These are phyloP conservation scores for Spinacia oleracea DNA, from an alignment of 179 eudicot species.

Conservation along the genomic window DNA sequence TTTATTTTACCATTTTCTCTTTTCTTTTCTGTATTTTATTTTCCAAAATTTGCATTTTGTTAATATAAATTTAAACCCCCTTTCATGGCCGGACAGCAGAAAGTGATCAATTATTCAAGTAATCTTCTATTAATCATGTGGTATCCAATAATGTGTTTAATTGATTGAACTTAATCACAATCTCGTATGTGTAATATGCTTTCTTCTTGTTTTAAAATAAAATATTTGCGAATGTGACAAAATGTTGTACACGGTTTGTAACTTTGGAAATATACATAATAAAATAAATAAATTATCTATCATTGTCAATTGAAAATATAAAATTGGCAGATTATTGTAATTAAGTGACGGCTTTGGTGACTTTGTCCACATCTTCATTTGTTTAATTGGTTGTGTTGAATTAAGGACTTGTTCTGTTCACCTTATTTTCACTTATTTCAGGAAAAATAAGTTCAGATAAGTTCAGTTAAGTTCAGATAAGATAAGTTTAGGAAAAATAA, in stretches of 20 bases:
- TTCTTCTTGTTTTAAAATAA: background rate
- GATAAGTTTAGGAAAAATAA: no score
- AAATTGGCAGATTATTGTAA: background rate
- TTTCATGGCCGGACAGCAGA: conserved; percentile 5
- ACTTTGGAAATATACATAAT: background rate
- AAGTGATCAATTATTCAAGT: conserved; percentile 13
- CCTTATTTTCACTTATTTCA: no score
- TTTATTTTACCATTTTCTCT: background rate
- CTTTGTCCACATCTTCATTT: background rate
- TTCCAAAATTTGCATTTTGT: background rate
- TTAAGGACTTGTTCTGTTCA: no score
- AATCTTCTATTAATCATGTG: conserved; percentile 19
- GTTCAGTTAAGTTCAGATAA: no score
- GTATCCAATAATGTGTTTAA: conserved; percentile 17
- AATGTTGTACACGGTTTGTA: conserved; percentile 4
- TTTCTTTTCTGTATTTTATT: background rate
- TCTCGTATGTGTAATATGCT: background rate
- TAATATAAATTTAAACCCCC: background rate
- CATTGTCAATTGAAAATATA: background rate
- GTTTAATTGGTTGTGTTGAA: background rate
- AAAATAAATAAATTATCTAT: background rate
- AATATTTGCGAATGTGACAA: conserved; percentile 5
- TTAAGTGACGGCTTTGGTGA: background rate
- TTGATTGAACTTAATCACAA: conserved; percentile 18
- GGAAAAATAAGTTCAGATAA: no score